phyloP scores from a whole-genome alignment of 106 monocot species.

The Vanilla planifolia region DNA sequence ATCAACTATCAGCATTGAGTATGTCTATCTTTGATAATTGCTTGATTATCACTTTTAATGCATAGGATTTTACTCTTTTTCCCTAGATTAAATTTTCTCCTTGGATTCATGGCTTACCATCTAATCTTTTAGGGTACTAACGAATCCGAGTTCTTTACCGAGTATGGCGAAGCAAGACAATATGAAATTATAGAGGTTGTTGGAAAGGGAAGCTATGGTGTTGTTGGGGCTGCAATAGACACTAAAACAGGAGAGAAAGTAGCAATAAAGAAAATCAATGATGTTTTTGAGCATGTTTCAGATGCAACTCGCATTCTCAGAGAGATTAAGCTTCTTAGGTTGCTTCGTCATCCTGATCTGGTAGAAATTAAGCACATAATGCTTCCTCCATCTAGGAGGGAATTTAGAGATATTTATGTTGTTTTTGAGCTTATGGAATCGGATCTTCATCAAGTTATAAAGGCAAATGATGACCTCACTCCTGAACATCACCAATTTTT shows the following conservation, averaged over 20 bases:
- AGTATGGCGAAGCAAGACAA: slow-evolving; percentile 74
- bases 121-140: slow-evolving; percentile 16
- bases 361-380: slow-evolving; percentile 91
- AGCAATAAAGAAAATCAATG: slow-evolving; percentile 86
- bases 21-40: background rate
- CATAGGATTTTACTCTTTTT: background rate
- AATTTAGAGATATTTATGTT: slow-evolving; percentile 77
- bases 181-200: slow-evolving; percentile 81
- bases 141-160: slow-evolving; percentile 74
- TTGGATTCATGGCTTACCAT: no score
- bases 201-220: slow-evolving; percentile 83
- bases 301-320: slow-evolving; percentile 83
- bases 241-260: slow-evolving; percentile 72
- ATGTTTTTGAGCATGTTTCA: slow-evolving; percentile 88
- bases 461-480: slow-evolving; percentile 85
- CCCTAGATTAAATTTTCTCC: background rate
- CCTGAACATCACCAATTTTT: slow-evolving; percentile 82
- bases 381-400: slow-evolving; percentile 80
- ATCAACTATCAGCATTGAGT: background rate
- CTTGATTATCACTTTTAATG: no score
- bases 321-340: slow-evolving; percentile 78
- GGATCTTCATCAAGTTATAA: slow-evolving; percentile 84
- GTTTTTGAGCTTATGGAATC: slow-evolving; percentile 91
- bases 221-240: slow-evolving; percentile 66
- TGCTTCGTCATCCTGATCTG: slow-evolving; percentile 74